A percentile compares a stretch with the other conserved stretches of the same genome.
phyloP scores from a whole-genome alignment of 2,329 filamentous ascomycete genomes.

The Ophiostoma populinum region DNA sequence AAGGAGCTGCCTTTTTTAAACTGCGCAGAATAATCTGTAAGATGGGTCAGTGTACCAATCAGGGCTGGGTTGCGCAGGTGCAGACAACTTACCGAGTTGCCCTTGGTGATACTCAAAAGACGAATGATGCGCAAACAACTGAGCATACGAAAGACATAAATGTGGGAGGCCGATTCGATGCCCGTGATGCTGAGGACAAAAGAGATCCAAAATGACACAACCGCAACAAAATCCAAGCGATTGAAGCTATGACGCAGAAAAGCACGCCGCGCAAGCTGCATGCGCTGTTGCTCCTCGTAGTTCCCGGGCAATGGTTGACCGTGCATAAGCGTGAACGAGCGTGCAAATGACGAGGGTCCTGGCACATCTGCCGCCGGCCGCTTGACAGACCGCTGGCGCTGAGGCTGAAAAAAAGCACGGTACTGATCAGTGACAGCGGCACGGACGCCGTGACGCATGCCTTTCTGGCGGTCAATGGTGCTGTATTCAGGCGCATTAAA shows the following conservation, averaged over 20 bases:
- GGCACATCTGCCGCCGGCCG: slow-evolving; percentile 25
- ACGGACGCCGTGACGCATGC: slow-evolving; percentile 55
- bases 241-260: slow-evolving; percentile 95
- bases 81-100: slow-evolving; percentile 55
- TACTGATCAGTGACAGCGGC: slow-evolving; percentile 63
- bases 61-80: neutral
- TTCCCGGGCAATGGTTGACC: slow-evolving; percentile 42
- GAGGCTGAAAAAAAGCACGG: slow-evolving; percentile 62
- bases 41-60: neutral
- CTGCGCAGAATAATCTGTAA: slow-evolving; percentile 68
- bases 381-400: slow-evolving; percentile 52
- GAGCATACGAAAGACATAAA: slow-evolving; percentile 92
- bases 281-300: slow-evolving; percentile 61
- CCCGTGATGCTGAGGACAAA: slow-evolving; percentile 57
- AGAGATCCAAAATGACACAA: slow-evolving; percentile 88
- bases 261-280: slow-evolving; percentile 74
- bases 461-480: slow-evolving; percentile 64
- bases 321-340: slow-evolving; percentile 63
- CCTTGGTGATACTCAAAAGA: slow-evolving; percentile 79
- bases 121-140: slow-evolving; percentile 86
- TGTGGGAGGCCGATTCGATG: slow-evolving; percentile 49
- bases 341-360: slow-evolving; percentile 49
- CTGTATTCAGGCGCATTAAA: slow-evolving; percentile 85
- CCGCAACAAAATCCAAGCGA: slow-evolving; percentile 81
- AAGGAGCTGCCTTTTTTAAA: slow-evolving; percentile 83